phyloP scores from a whole-genome alignment of 257 asterid genomes.

The Penstemon davidsonii region DNA sequence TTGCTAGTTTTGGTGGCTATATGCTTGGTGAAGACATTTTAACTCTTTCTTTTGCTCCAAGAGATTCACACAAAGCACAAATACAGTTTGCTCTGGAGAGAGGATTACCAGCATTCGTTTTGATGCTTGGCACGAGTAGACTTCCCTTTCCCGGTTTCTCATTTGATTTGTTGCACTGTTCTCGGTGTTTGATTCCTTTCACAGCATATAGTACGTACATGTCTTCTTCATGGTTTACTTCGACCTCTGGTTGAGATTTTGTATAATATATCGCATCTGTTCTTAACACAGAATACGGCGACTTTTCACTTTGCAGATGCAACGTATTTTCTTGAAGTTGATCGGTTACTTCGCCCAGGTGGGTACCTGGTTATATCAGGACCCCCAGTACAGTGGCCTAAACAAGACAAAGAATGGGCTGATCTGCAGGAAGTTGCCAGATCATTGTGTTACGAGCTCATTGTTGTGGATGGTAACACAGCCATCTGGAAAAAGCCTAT shows the following conservation, averaged over 20 bases:
- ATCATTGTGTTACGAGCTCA: conserved; percentile 80
- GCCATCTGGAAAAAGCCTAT: conserved; percentile 89
- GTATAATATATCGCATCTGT: not conserved
- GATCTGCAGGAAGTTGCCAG: conserved; percentile 92
- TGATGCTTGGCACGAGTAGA: conserved; percentile 96
- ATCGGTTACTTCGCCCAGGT: conserved; percentile 95
- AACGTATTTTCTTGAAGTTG: conserved; percentile 93
- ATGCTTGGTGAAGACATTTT: conserved; percentile 77
- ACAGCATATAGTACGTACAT: conserved; percentile 82
- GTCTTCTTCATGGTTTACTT: not conserved
- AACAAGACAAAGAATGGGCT: conserved; percentile 95
- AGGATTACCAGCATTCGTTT: conserved; percentile 95
- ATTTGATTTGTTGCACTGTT: conserved; percentile 93
- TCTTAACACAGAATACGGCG: conserved; percentile 21
- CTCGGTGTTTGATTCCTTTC: conserved; percentile 94
- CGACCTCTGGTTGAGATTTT: not conserved
- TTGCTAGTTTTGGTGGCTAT: conserved; percentile 98
- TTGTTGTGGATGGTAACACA: conserved; percentile 94
- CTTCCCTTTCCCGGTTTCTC: conserved; percentile 93
- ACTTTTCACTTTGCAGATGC: conserved; percentile 65
- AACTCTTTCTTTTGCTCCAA: conserved; percentile 92
- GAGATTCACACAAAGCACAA: conserved; percentile 95
- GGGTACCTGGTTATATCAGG: conserved; percentile 95
- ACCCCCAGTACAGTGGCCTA: conserved; percentile 96
- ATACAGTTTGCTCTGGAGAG: conserved; percentile 97